Base-by-base conservation (phyloP, 306 rosid species). In the Fagus crenata region DNA sequence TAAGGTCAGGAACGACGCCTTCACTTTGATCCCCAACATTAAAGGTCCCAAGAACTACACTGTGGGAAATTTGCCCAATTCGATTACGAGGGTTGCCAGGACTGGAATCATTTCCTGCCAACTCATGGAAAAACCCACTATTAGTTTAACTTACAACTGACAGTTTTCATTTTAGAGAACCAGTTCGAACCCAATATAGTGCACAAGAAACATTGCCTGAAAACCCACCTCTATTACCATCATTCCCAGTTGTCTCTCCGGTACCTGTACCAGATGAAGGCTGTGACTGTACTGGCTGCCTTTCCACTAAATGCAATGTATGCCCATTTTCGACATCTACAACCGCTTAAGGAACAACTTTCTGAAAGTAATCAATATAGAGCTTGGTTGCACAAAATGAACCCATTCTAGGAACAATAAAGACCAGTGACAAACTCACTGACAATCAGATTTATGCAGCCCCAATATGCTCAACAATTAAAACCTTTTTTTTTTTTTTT, bases 1-100 rank as follows among this genome's bases (percentile, higher is more conserved):
- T 77, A 78, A 96, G 92, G 79, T 96, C 99, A 58, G 96, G 93
- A 79, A 84, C 91, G 64, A 74, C 17, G 60, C 90, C 93, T 87
- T 96, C 99, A 81, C 91, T 90, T 85, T 96, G 98, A 32, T 96
- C 99, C 68, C 91, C 99, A 69, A 92, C 88, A 79, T 96, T 96
- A 84, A 92, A 88, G 53, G 98, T 88, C 82, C 99, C 99, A 8
- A 96, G 91, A 85, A 96, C 98, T 67, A 96, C 96, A 81, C 98
- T 96, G 79, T 96, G 99, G 71, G 99, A 90, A 79, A 96, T 86
- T 81, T 92, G 98, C 53, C 97, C 99, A 55, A 88, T 79, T 59
- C 93, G 98, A 61, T 81, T 85, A 60, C 92, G 93, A 74, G 89
- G 89, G 67, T 81, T 82, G 58, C 92, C 93, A 36, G 85, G 59